Conservation (phyloP, 1,284 basidiomycete genomes). For the Ustilago sp. region DNA sequence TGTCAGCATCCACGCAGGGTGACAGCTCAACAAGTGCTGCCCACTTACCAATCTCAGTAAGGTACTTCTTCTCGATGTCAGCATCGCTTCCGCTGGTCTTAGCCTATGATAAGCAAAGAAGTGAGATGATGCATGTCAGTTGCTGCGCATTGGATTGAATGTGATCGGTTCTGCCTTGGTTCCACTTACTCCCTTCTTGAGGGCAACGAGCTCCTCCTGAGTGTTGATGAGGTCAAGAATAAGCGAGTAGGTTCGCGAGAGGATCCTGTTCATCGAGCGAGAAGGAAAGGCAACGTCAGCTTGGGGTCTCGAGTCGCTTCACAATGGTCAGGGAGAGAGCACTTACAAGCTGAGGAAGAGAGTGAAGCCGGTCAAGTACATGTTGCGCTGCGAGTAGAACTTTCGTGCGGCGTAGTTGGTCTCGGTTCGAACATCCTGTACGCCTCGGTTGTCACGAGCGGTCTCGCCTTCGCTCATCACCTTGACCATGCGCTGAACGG, state of each 20-base stretch:
- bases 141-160: background rate
- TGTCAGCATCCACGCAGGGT: background rate
- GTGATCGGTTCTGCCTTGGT: background rate
- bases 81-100: conserved; percentile 30
- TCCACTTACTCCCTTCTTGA: conserved; percentile 77
- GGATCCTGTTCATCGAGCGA: conserved; percentile 71
- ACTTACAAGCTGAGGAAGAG: conserved; percentile 78
- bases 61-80: conserved; percentile 65
- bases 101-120: conserved; percentile 1
- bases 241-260: conserved; percentile 91
- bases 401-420: conserved; percentile 85
- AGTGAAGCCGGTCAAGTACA: conserved; percentile 83
- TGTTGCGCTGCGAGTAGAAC: conserved; percentile 82
- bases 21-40: background rate
- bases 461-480: conserved; percentile 81
- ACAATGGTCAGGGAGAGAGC: too few relatives aligned
- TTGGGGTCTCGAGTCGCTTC: background rate
- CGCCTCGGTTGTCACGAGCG: conserved; percentile 76
- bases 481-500: conserved; percentile 90
- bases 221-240: conserved; percentile 88
- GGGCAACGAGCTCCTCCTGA: conserved; percentile 85
- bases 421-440: conserved; percentile 80
- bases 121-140: background rate
- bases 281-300: background rate
- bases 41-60: conserved; percentile 50